Base-by-base conservation (phyloP, 495 filamentous ascomycete species). In the Aeminium ludgeri region DNA sequence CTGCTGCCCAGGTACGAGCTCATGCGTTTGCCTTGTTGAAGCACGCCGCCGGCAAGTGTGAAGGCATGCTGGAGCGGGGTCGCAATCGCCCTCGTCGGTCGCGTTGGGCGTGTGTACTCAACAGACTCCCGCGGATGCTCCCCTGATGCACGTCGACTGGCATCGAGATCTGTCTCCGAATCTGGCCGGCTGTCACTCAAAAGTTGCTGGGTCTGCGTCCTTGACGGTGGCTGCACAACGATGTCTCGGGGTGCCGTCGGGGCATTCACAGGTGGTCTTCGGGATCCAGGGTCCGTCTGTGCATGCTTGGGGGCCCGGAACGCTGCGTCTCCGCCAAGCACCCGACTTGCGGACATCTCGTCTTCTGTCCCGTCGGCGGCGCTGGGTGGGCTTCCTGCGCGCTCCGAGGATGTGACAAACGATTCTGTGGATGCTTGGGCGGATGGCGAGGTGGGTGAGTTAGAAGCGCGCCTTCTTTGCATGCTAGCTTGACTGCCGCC, bases 1-100 rank as follows among this genome's bases (percentile, higher is more conserved):
- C 95, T 86, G 2, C 80, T 82, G 23, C 91, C 85, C 17, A 97
- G 56, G 19, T 95, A 65, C 42, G 64, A 83, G 44, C 84, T 86
- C 77, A 96, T 86, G 30, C 75, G 72, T 41, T 78, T 80, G 19
- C 74, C 77, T 12, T 78, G 73, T 41, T 67, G 75, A 52, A 77
- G 80, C 51, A 96, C 62, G 55, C 82, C 93, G 13, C 76, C 82
- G 17, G 86, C 85, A 59, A 94, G 70, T 3, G 78, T 77, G 18
- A 82, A 80, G 11, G 87, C 86, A 40, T 81, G 76, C 59, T 93
- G 84, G 16, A 95, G 63, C 5, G 87, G 86, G 55, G 48, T 43
- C 1, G 48, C 43, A 5, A 43, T 36, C 13, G 38, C 82, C 87
- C 5, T 71, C 62, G 3, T 84, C 78, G 44, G 79, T 12, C 31